Conservation (phyloP, 139 green algal genomes). For the Spirogloea muscicola region DNA sequence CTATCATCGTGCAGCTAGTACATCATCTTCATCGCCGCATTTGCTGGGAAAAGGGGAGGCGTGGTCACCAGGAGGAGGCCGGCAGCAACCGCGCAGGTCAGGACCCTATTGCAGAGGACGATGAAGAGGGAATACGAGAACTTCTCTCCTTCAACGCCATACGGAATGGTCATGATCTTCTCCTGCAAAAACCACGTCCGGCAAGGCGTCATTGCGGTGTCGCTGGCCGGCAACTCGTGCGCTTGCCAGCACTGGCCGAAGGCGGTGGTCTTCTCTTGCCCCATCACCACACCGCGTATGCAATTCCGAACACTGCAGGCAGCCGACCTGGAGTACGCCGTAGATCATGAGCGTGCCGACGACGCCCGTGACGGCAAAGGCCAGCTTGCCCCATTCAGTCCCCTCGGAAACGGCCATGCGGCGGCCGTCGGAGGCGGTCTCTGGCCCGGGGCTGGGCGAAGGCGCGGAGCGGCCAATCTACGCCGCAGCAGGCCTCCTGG, state of each 20-base stretch:
- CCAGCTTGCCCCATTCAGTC: not conserved
- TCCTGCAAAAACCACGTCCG: slow-evolving; percentile 65
- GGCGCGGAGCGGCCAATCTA: too few species aligned
- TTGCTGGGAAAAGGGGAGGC: not conserved
- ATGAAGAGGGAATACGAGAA: slow-evolving; percentile 92
- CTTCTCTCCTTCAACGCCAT: slow-evolving; percentile 55
- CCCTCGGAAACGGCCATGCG: too few species aligned
- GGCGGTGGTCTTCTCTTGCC: too few species aligned
- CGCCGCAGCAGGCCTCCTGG: too few species aligned
- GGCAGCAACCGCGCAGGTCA: slow-evolving; percentile 66
- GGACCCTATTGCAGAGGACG: slow-evolving; percentile 88
- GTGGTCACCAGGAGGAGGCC: slow-evolving; percentile 13
- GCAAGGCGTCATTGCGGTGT: not conserved
- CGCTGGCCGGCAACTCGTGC: not conserved
- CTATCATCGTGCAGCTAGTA: not conserved
- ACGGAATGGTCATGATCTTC: slow-evolving; percentile 79
- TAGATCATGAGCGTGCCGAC: slow-evolving; percentile 71
- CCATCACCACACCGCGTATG: not conserved
- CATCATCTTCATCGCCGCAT: not conserved
- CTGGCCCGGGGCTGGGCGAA: too few species aligned
- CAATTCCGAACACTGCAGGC: not conserved
- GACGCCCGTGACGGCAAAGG: slow-evolving; percentile 49
- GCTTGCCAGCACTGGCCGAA: too few species aligned
- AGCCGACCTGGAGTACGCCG: slow-evolving; percentile 64
- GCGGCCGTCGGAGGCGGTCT: too few species aligned